A percentile compares a stretch with the other conserved stretches of the same genome.
These are phyloP conservation scores for Austroboletus novae-zelandiae DNA, from an alignment of 1,284 basidiomycete species.

Conservation along the genomic window DNA sequence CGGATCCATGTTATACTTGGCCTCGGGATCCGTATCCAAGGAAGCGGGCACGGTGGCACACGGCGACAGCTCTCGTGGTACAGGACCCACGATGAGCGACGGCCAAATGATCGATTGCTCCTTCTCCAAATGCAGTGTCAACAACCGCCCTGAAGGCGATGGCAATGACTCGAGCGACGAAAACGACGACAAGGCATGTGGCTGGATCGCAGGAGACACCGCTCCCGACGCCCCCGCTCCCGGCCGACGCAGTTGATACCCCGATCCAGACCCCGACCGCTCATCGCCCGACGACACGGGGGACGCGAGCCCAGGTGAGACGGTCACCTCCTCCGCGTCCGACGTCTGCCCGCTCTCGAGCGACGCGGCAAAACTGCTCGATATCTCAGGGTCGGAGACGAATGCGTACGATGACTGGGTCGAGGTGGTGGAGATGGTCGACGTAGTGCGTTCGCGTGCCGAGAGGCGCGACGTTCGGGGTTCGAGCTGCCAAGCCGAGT, in stretches of 20 bases:
- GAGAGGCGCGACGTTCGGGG: constrained; percentile 52
- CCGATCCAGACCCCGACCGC: constrained; percentile 32
- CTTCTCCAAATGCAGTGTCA: constrained; percentile 77
- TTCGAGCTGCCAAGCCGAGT: constrained; percentile 75
- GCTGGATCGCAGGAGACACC: constrained; percentile 52
- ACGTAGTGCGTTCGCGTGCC: constrained; percentile 66
- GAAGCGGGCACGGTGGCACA: constrained; percentile 50
- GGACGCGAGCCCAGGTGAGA: constrained; percentile 59
- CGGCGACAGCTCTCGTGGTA: constrained; percentile 57
- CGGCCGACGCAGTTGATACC: constrained; percentile 32
- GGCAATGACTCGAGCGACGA: constrained; percentile 73
- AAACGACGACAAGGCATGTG: constrained; percentile 60
- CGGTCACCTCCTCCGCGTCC: constrained; percentile 59
- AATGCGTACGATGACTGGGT: constrained; percentile 76
- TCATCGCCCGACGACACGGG: constrained; percentile 57
- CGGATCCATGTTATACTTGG: constrained; percentile 77
- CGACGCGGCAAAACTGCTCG: constrained; percentile 76
- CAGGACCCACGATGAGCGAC: constrained; percentile 69
- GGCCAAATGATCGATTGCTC: constrained; percentile 78
- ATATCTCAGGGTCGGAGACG: constrained; percentile 74
- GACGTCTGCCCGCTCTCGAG: constrained; percentile 68
- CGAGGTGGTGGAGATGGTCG: constrained; percentile 68
- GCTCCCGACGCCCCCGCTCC: constrained; percentile 44
- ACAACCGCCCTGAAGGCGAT: constrained; percentile 55
- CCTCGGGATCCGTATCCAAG: constrained; percentile 49